phyloP scores from a whole-genome alignment of 139 green algal genomes.

The Closterium sp. region DNA sequence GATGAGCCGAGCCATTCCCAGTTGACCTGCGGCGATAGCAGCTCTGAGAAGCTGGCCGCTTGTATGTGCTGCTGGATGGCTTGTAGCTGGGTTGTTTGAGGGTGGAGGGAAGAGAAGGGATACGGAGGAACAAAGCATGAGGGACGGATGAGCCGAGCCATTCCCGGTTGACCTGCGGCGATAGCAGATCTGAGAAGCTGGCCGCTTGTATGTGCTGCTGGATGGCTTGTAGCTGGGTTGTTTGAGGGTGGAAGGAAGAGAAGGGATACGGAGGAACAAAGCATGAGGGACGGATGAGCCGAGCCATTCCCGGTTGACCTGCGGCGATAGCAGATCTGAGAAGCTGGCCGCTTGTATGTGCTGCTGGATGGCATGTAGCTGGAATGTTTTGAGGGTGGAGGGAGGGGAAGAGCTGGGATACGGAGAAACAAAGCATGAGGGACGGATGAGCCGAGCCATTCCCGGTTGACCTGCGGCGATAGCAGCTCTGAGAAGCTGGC shows the following conservation, averaged over 20 bases:
- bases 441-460: neutral
- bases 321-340: neutral
- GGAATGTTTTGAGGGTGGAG: too few species aligned
- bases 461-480: neutral
- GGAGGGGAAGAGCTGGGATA: neutral
- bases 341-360: too few species aligned
- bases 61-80: too few species aligned
- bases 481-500: neutral
- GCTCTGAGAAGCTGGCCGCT: too few species aligned
- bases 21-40: too few species aligned
- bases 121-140: too few species aligned
- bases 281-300: neutral
- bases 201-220: neutral
- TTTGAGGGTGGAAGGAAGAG: neutral
- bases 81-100: too few species aligned
- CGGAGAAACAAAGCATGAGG: neutral
- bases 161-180: neutral
- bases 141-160: too few species aligned
- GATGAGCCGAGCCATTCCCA: too few species aligned
- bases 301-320: neutral
- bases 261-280: neutral
- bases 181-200: neutral
- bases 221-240: neutral
- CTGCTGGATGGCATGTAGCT: too few species aligned
- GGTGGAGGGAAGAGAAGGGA: too few species aligned